Percentiles rank a stretch among this genome's conserved stretches.
Conservation (phyloP, 768 basidiomycete species). For the Pleurotus eryngii region DNA sequence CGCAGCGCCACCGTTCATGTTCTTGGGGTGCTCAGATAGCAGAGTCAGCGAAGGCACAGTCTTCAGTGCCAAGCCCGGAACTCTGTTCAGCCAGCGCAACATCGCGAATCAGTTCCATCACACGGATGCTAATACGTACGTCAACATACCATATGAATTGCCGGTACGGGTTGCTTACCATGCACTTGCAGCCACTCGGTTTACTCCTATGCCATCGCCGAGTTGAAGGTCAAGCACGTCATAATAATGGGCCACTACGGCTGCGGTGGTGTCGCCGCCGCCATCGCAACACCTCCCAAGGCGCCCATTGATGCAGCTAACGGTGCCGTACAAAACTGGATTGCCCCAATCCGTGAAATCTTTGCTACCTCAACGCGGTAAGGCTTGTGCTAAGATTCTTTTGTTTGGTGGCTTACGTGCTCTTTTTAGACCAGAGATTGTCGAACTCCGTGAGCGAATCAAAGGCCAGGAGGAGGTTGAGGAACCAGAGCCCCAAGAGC, state of each 20-base stretch:
- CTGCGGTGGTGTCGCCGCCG: slow-evolving; percentile 38
- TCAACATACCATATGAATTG: not conserved
- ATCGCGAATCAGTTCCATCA: slow-evolving; percentile 38
- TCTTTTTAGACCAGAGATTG: slow-evolving; percentile 29
- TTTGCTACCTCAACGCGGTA: slow-evolving; percentile 32
- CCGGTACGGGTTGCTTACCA: not conserved
- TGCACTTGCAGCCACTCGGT: slow-evolving; percentile 24
- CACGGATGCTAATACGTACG: slow-evolving; percentile 33
- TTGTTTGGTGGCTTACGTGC: not conserved
- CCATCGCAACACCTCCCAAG: slow-evolving; percentile 24
- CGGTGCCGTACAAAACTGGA: slow-evolving; percentile 37
- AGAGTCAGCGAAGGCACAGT: slow-evolving; percentile 35
- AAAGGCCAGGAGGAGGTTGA: slow-evolving; percentile 14
- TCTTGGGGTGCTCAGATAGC: slow-evolving; percentile 38
- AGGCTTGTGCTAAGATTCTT: not conserved
- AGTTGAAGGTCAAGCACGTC: slow-evolving; percentile 34
- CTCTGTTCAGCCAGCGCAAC: slow-evolving; percentile 35
- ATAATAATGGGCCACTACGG: slow-evolving; percentile 44
- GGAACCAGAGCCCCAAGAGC: slow-evolving; percentile 26
- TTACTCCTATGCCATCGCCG: slow-evolving; percentile 35
- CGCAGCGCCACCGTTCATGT: slow-evolving; percentile 31
- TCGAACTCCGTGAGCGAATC: slow-evolving; percentile 25
- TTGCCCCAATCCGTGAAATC: slow-evolving; percentile 34
- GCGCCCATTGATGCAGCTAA: slow-evolving; percentile 22
- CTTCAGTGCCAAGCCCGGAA: slow-evolving; percentile 36